Conservation (phyloP, 257 asterid genomes). For the Solanum chilense region DNA sequence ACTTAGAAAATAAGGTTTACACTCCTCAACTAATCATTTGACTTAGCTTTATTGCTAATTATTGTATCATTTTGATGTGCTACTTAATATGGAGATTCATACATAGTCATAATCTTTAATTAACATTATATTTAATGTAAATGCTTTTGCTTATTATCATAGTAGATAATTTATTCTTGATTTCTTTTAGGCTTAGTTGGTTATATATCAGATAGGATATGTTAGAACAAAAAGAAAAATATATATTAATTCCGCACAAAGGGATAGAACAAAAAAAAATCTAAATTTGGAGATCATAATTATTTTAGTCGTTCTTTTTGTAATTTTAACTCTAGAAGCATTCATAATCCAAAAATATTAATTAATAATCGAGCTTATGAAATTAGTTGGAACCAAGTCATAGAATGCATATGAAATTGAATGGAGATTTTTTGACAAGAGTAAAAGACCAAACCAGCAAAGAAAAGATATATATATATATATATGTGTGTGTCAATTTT, state of each 20-base stretch:
- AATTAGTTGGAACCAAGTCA: background rate
- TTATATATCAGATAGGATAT: background rate
- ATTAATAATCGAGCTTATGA: background rate
- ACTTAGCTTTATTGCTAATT: background rate
- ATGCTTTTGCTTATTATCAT: background rate
- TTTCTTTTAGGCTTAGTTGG: background rate
- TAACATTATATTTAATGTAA: background rate
- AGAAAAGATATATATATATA: background rate
- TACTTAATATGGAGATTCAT: background rate
- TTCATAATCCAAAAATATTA: background rate
- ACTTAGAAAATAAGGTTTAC: background rate
- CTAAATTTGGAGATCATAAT: background rate
- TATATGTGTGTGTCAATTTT: background rate
- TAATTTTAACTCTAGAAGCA: background rate
- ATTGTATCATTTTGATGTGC: background rate
- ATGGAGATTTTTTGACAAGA: background rate
- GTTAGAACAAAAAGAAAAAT: background rate
- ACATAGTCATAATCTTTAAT: background rate
- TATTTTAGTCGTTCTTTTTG: background rate
- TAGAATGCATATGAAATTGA: background rate
- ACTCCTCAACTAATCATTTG: background rate
- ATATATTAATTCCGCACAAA: background rate
- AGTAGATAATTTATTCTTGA: background rate
- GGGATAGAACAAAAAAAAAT: background rate
- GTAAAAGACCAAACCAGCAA: too few species aligned